A percentile compares a stretch with the other conserved stretches of the same genome.
phyloP scores from a whole-genome alignment of 1,284 basidiomycete species.

The Papiliotrema laurentii region DNA sequence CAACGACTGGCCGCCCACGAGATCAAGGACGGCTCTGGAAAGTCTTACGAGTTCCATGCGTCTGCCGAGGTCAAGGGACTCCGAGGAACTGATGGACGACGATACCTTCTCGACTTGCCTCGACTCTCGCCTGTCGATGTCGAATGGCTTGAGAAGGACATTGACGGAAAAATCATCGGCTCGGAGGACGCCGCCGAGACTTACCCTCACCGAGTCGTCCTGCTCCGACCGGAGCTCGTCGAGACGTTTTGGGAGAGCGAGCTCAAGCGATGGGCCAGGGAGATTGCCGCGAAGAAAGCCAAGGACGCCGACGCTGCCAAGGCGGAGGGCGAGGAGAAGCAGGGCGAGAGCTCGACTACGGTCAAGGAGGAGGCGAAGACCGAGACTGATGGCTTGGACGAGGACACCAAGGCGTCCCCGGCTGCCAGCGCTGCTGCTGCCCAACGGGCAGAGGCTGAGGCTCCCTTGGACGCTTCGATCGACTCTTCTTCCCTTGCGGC shows the following conservation, averaged over 20 bases:
- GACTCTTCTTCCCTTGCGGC: slow-evolving; percentile 31
- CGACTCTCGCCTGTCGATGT: slow-evolving; percentile 55
- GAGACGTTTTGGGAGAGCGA: slow-evolving; percentile 54
- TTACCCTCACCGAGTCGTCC: slow-evolving; percentile 55
- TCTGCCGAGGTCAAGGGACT: slow-evolving; percentile 57
- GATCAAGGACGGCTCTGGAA: slow-evolving; percentile 49
- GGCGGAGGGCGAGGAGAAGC: slow-evolving; percentile 17
- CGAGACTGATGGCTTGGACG: background rate
- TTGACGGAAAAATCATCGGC: slow-evolving; percentile 37
- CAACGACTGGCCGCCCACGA: slow-evolving; percentile 54
- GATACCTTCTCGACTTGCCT: slow-evolving; percentile 56
- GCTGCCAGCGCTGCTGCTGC: slow-evolving; percentile 24
- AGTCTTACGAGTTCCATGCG: slow-evolving; percentile 52
- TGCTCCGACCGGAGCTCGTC: slow-evolving; percentile 57
- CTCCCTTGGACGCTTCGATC: slow-evolving; percentile 21
- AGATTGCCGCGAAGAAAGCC: slow-evolving; percentile 39
- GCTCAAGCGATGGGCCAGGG: slow-evolving; percentile 54
- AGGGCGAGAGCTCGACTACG: slow-evolving; percentile 48
- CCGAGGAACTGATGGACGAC: slow-evolving; percentile 54
- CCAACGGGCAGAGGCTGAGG: slow-evolving; percentile 24
- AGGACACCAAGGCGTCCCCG: slow-evolving; percentile 12
- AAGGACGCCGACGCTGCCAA: slow-evolving; percentile 19
- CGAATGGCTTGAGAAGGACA: slow-evolving; percentile 55
- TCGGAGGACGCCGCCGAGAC: slow-evolving; percentile 9
- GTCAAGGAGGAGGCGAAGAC: slow-evolving; percentile 25